phyloP scores from a whole-genome alignment of 2,329 filamentous ascomycete species.

The Leptographium flavum region DNA sequence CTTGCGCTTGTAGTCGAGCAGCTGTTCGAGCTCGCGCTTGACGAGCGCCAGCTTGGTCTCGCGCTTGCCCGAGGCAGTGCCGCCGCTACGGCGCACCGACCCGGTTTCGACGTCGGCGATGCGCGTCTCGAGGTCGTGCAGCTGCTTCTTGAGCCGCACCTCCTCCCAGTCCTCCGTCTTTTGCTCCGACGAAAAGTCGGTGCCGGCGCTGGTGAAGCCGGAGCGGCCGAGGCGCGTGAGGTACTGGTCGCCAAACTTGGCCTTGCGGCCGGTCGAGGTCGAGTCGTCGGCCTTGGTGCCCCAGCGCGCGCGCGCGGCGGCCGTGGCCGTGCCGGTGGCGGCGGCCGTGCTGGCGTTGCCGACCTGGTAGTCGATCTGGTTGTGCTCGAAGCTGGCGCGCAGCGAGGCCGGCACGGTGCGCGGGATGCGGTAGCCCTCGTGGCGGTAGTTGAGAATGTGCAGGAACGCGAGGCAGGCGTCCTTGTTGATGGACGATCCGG shows the following conservation, averaged over 20 bases:
- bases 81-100: slow-evolving; percentile 36
- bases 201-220: slow-evolving; percentile 68
- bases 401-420: slow-evolving; percentile 84
- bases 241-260: slow-evolving; percentile 96
- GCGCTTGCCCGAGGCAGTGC: slow-evolving; percentile 42
- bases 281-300: slow-evolving; percentile 64
- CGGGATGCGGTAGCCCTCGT: slow-evolving; percentile 90
- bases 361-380: slow-evolving; percentile 91
- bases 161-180: slow-evolving; percentile 96
- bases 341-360: slow-evolving; percentile 55
- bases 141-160: slow-evolving; percentile 83
- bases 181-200: slow-evolving; percentile 66
- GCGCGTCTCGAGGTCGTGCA: slow-evolving; percentile 78
- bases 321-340: slow-evolving; percentile 43
- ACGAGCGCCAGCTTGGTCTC: slow-evolving; percentile 79
- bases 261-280: slow-evolving; percentile 77
- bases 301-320: slow-evolving; percentile 53
- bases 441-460: slow-evolving; percentile 90
- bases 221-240: slow-evolving; percentile 78
- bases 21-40: slow-evolving; percentile 83
- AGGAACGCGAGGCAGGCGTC: slow-evolving; percentile 89
- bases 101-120: slow-evolving; percentile 68
- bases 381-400: slow-evolving; percentile 81
- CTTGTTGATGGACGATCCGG: slow-evolving; percentile 72
- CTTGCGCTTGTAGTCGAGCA: slow-evolving; percentile 87